A percentile compares a stretch with the other conserved stretches of the same genome.
These are phyloP conservation scores for Sporothrix brasiliensis DNA, from an alignment of 2,329 filamentous ascomycete genomes.

Conservation along the genomic window DNA sequence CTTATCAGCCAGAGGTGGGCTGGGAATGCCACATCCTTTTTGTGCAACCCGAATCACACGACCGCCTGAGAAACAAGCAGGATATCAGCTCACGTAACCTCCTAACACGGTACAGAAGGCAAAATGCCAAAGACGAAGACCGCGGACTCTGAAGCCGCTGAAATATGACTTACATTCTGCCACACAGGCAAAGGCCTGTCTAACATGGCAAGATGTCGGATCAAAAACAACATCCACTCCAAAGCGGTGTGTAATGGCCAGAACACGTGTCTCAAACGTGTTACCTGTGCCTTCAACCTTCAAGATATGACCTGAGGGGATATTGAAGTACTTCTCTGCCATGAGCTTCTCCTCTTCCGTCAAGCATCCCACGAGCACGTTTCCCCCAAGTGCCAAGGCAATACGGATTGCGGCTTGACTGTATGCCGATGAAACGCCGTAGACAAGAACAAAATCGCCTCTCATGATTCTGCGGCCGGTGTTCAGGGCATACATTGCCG, in stretches of 20 bases:
- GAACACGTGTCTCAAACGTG: constrained; percentile 38
- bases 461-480: constrained; percentile 39
- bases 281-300: constrained; percentile 8
- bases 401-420: constrained; percentile 51
- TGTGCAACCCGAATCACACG: constrained; percentile 33
- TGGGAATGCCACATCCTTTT: neutral
- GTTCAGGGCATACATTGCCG: constrained; percentile 50
- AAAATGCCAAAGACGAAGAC: too few species aligned
- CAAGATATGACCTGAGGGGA: constrained; percentile 45
- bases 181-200: constrained; percentile 42
- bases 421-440: constrained; percentile 48
- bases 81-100: neutral
- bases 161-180: constrained; percentile 34
- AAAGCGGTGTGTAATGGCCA: constrained; percentile 40
- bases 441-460: constrained; percentile 47
- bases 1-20: constrained; percentile 16
- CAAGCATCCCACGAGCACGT: constrained; percentile 49
- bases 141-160: too few species aligned
- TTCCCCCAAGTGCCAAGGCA: constrained; percentile 37
- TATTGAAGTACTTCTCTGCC: constrained; percentile 39
- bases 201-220: constrained; percentile 46
- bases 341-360: constrained; percentile 44
- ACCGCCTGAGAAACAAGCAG: constrained; percentile 26
- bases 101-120: neutral
- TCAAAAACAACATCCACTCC: constrained; percentile 54